Conservation (phyloP, 2,329 filamentous ascomycete genomes). For the Penicillium sp. region DNA sequence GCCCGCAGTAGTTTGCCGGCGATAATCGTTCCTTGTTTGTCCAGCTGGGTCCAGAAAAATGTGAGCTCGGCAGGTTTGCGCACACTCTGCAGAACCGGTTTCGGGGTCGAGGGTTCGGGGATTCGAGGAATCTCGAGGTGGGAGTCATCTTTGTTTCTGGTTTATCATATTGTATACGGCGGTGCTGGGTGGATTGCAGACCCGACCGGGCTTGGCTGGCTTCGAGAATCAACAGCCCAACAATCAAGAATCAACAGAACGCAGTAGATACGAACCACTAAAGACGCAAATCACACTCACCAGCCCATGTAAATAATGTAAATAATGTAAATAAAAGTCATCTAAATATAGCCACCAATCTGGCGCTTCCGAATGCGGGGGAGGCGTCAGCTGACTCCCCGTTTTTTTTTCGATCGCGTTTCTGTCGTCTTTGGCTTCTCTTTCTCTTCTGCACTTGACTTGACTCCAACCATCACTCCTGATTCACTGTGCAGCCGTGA, state of each 20-base stretch:
- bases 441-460: not conserved
- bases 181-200: not conserved
- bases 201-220: not conserved
- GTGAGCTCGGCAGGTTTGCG: slow-evolving; percentile 1
- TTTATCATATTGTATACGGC: no score
- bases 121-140: no score
- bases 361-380: slow-evolving; percentile 19
- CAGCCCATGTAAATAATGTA: no score
- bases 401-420: slow-evolving; percentile 12
- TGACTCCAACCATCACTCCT: no score
- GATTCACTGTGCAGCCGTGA: slow-evolving; percentile 6
- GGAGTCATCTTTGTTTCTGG: no score
- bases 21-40: slow-evolving; percentile 6
- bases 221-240: not conserved
- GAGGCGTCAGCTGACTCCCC: slow-evolving; percentile 18
- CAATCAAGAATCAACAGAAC: not conserved
- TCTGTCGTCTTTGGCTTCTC: not conserved
- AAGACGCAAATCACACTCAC: no score
- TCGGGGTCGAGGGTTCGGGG: no score
- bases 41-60: not conserved
- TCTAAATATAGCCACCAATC: slow-evolving; percentile 10
- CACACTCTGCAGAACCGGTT: not conserved
- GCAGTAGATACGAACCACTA: no score
- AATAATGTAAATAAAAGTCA: not conserved
- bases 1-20: not conserved